These are phyloP conservation scores for Podaxis carcinomalis DNA, from an alignment of 768 basidiomycete species.

Conservation along the genomic window DNA sequence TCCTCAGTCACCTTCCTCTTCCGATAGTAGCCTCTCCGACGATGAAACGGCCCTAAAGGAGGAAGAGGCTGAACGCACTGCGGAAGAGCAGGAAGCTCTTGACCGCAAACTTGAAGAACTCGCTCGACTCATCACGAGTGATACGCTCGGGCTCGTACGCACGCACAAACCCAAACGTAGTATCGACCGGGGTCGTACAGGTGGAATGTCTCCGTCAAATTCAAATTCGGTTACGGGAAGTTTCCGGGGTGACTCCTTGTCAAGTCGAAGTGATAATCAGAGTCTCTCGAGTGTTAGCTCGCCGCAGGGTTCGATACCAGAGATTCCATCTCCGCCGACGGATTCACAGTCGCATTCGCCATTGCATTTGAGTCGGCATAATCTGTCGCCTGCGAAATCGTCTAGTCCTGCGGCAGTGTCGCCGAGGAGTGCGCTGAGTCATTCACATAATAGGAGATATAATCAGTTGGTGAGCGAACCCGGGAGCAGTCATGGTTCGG, in stretches of 20 bases:
- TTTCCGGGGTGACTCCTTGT: conserved; percentile 34
- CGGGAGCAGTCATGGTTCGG: conserved; percentile 63
- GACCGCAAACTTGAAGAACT: conserved; percentile 66
- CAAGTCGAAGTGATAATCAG: conserved; percentile 56
- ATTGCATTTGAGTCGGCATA: conserved; percentile 35
- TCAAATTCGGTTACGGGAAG: conserved; percentile 28
- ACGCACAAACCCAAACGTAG: conserved; percentile 26
- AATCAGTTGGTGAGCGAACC: conserved; percentile 48
- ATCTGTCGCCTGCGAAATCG: conserved; percentile 51
- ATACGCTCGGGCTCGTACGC: conserved; percentile 66
- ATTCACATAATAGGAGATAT: conserved; percentile 44
- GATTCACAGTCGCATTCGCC: conserved; percentile 53
- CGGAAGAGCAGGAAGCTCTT: conserved; percentile 65
- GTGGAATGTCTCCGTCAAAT: conserved; percentile 29
- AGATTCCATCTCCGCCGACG: conserved; percentile 70
- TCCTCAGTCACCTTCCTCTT: conserved; percentile 48
- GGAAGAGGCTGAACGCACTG: conserved; percentile 64
- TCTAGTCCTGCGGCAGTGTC: conserved; percentile 60
- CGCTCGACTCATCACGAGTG: conserved; percentile 69
- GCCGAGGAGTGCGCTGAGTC: conserved; percentile 48
- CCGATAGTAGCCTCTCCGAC: conserved; percentile 49
- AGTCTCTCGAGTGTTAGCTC: conserved; percentile 74
- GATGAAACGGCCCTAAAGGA: conserved; percentile 55
- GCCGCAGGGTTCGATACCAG: conserved; percentile 74
- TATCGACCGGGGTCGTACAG: conserved; percentile 41